phyloP scores from a whole-genome alignment of 345 rosid genomes.

The Hibiscus syriacus region DNA sequence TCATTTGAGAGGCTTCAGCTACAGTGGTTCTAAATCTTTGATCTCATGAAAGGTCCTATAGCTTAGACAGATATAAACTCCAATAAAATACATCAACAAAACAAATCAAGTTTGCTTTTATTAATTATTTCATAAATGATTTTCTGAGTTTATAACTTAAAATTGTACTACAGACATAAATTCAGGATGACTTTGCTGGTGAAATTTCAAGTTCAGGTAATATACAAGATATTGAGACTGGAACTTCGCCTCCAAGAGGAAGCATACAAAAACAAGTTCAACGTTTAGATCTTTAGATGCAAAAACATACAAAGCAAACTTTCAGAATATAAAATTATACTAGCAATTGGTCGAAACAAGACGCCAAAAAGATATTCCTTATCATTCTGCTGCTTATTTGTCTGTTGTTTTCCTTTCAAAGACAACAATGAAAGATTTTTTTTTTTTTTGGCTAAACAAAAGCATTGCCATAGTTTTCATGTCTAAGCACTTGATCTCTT shows the following conservation, averaged over 20 bases:
- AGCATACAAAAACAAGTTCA: background rate
- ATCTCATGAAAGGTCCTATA: background rate
- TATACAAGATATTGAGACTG: background rate
- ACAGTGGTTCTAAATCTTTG: background rate
- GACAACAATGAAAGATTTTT: too few relatives aligned
- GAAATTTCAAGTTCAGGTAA: background rate
- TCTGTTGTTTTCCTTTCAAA: too few relatives aligned
- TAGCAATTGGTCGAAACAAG: too few relatives aligned
- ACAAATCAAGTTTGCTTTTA: background rate
- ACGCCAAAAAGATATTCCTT: too few relatives aligned
- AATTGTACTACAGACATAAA: background rate
- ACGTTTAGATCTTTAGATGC: background rate
- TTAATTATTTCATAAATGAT: background rate
- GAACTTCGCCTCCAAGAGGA: background rate
- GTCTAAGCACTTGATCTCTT: too few relatives aligned
- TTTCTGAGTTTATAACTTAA: background rate
- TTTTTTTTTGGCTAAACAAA: too few relatives aligned
- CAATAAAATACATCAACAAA: background rate
- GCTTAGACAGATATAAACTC: background rate
- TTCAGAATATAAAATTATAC: background rate
- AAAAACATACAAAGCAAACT: background rate
- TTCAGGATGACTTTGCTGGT: background rate
- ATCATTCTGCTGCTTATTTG: too few relatives aligned
- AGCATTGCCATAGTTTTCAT: too few relatives aligned
- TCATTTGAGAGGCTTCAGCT: constrained; percentile 3